Evolutionary conservation across 768 basidiomycete species (phyloP), one percentile per base, ranked within the genome.

Genomic region (Cystobasidium tubakii): DNA sequence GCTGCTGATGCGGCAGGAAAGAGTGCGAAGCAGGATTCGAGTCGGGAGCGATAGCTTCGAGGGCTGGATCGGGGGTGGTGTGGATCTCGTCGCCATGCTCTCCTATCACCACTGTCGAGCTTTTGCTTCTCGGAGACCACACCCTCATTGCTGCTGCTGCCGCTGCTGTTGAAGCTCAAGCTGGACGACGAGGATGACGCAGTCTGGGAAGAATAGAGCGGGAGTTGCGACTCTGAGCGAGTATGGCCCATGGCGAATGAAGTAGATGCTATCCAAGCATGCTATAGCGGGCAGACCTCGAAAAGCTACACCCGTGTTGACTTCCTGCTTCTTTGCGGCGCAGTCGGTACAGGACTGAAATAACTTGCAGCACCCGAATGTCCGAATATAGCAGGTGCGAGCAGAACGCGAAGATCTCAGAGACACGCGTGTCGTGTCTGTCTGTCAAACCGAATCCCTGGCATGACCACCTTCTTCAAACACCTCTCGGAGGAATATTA

Each of bases 111-210:
- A 50, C n/a, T 17, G 46, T 17, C 46, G 12, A 9, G 21, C 46
- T 50, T 50, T 50, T 50, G 46, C 46, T 50, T 50, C 46, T 50
- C 46, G n/a, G n/a, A 50, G 46, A 19, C 7, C 4, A n/a, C 21
- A 4, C 12, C 42, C 42, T 42, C 42, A n/a, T n/a, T 39, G 39
- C 39, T 39, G 6, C 15, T 15, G 10, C 21, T 21, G 46, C 21
- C 21, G 46, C 46, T n/a, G 46, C 46, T 50, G 46, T n/a, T 50
- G 12, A 50, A n/a, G n/a, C 13, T 60, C 57, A 60, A 23, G 27
- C 57, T 60, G 25, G 57, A 60, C 13, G 57, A 60, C 12, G 57
- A 60, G 25, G 57, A 60, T 31, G 57, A 60, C 57, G 57, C 57
- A 4, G 57, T 27, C 33, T 27, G 13, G 57, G 57, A 27, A 29